Evolutionary conservation across 2,329 filamentous ascomycete species (phyloP).

Genomic region (Talaromyces verruculosus): DNA sequence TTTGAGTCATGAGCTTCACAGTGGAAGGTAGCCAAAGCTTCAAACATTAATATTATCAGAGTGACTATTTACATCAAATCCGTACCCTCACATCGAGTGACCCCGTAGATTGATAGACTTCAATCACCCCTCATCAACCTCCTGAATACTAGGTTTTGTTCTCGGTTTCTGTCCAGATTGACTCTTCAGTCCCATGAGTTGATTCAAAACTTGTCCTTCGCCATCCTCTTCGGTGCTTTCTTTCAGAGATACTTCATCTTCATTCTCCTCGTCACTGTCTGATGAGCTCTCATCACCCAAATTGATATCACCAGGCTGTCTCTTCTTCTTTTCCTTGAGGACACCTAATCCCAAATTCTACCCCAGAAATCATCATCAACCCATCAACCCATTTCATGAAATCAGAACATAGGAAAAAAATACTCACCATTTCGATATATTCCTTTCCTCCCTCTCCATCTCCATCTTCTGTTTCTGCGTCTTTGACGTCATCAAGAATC

Average conservation of each 20-base stretch:
- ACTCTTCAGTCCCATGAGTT: conserved; percentile 39
- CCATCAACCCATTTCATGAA: no score
- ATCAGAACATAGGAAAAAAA: no score
- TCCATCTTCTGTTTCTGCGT: conserved; percentile 11
- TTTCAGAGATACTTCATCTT: conserved; percentile 21
- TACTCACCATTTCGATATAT: conserved; percentile 49
- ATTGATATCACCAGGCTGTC: conserved; percentile 16
- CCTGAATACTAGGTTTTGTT: conserved; percentile 42
- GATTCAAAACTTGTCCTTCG: conserved; percentile 33
- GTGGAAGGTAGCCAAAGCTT: background rate
- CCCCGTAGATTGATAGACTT: background rate
- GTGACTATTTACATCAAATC: background rate
- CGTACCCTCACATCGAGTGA: background rate
- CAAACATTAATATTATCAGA: background rate
- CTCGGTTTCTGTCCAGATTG: conserved; percentile 27
- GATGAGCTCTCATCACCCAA: conserved; percentile 1
- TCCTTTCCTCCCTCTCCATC: conserved; percentile 33
- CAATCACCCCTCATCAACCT: conserved; percentile 29
- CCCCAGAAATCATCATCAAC: conserved; percentile 36
- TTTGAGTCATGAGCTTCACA: background rate
- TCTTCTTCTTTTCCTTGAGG: conserved; percentile 40
- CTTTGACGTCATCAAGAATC: conserved; percentile 35
- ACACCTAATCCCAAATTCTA: conserved; percentile 49
- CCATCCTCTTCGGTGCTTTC: conserved; percentile 25
- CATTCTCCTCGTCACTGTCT: conserved; percentile 24